Percentiles rank a stretch among this genome's conserved stretches.
These are phyloP conservation scores for Phytopythium aichiense DNA, from an alignment of 352 stramenopile genomes.

Conservation along the genomic window DNA sequence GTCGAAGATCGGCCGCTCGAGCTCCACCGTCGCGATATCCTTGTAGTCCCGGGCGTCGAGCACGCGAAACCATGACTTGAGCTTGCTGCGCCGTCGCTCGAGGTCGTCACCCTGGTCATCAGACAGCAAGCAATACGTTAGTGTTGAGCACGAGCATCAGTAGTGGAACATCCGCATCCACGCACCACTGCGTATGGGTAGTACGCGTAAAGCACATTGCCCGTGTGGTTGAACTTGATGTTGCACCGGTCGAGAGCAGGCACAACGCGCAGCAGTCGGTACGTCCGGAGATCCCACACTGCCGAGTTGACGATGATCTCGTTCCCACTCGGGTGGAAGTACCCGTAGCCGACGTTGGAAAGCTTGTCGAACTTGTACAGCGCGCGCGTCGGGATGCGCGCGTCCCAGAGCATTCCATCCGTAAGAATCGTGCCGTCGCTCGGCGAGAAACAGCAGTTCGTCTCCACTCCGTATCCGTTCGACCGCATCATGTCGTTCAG, in stretches of 20 bases:
- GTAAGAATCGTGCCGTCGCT: slow-evolving; percentile 74
- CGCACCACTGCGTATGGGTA: slow-evolving; percentile 64
- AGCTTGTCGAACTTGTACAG: slow-evolving; percentile 90
- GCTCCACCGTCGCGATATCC: slow-evolving; percentile 80
- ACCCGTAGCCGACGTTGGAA: slow-evolving; percentile 76
- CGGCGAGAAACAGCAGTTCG: slow-evolving; percentile 74
- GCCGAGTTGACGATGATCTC: slow-evolving; percentile 88
- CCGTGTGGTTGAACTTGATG: slow-evolving; percentile 68
- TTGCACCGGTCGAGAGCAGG: slow-evolving; percentile 83
- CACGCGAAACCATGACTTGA: slow-evolving; percentile 85
- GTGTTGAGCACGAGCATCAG: not conserved
- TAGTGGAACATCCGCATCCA: slow-evolving; percentile 3
- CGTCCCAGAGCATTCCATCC: slow-evolving; percentile 81
- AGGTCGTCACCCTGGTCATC: slow-evolving; percentile 46
- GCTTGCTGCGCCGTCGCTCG: slow-evolving; percentile 49
- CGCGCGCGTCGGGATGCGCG: slow-evolving; percentile 56
- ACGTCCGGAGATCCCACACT: slow-evolving; percentile 88
- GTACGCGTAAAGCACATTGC: slow-evolving; percentile 80
- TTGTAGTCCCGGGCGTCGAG: slow-evolving; percentile 79
- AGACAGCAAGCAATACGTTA: slow-evolving; percentile 3
- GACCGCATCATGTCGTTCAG: slow-evolving; percentile 59
- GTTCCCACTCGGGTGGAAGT: slow-evolving; percentile 86
- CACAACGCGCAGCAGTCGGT: slow-evolving; percentile 78
- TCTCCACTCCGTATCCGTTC: slow-evolving; percentile 73
- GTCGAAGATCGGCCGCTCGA: slow-evolving; percentile 76